These are phyloP conservation scores for Saussurea involucrata DNA, from an alignment of 129 eudicot species.

Conservation along the genomic window DNA sequence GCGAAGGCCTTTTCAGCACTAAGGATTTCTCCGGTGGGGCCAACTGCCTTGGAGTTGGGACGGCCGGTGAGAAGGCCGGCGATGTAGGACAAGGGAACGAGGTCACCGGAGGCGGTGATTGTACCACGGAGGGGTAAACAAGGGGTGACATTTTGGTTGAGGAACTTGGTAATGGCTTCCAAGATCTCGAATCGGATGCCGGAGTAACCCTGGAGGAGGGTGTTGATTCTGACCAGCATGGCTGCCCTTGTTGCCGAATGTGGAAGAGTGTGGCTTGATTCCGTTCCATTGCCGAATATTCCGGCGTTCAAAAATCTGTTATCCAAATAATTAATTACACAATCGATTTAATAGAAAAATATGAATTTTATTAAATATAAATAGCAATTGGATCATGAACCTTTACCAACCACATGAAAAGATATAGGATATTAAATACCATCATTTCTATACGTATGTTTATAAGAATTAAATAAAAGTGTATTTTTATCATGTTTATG, in stretches of 20 bases:
- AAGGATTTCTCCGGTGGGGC: conserved; percentile 48
- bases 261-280: conserved; percentile 56
- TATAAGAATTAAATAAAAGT: too few relatives aligned
- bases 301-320: conserved; percentile 80
- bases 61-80: conserved; percentile 75
- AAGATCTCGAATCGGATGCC: conserved; percentile 77
- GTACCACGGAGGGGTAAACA: conserved; percentile 72
- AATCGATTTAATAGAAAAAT: neutral
- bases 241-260: conserved; percentile 75
- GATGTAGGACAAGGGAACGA: conserved; percentile 69
- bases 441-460: too few relatives aligned
- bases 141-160: conserved; percentile 66
- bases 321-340: neutral
- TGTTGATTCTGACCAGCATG: conserved; percentile 79
- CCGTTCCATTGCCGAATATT: conserved; percentile 75
- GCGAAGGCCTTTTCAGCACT: conserved; percentile 47
- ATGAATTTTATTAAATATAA: neutral
- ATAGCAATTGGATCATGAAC: neutral
- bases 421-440: too few relatives aligned
- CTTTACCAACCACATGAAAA: neutral
- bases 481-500: neutral
- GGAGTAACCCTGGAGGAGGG: conserved; percentile 81
- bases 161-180: conserved; percentile 64
- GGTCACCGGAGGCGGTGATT: conserved; percentile 74
- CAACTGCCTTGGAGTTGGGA: conserved; percentile 56